These are phyloP conservation scores for Chrysanthemum seticuspe DNA, from an alignment of 129 eudicot genomes.

Conservation along the genomic window DNA sequence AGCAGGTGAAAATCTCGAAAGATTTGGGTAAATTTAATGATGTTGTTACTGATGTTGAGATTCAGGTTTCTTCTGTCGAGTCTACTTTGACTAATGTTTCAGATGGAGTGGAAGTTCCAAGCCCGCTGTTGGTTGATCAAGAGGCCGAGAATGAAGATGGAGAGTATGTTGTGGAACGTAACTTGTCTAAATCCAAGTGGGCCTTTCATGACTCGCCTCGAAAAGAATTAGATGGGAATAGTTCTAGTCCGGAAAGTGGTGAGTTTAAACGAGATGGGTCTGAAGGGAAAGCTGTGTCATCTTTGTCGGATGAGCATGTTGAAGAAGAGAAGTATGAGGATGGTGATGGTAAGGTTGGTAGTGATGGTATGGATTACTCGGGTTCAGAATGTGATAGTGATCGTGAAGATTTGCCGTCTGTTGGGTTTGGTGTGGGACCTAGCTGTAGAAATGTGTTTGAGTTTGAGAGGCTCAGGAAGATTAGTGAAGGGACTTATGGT, in stretches of 20 bases:
- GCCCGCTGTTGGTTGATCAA: constrained; percentile 3
- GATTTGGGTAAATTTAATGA: constrained; percentile 25
- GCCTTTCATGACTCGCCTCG: constrained; percentile 31
- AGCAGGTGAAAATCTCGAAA: constrained; percentile 39
- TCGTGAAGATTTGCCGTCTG: not conserved
- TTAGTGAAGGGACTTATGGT: constrained; percentile 83
- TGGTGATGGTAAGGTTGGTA: constrained; percentile 20
- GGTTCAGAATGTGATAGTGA: constrained; percentile 34
- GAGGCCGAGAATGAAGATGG: constrained; percentile 32
- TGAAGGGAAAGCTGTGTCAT: constrained; percentile 21
- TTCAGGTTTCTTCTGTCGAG: constrained; percentile 32
- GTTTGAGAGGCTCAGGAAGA: constrained; percentile 59
- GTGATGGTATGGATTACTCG: not conserved
- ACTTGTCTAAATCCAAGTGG: constrained; percentile 59
- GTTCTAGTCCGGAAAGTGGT: constrained; percentile 36
- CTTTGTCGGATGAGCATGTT: constrained; percentile 27
- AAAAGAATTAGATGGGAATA: not conserved
- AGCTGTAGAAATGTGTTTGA: constrained; percentile 65
- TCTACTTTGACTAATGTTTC: constrained; percentile 28
- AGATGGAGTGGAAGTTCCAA: constrained; percentile 14
- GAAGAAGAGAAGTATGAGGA: constrained; percentile 13
- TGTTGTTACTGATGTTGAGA: constrained; percentile 4
- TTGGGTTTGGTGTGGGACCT: constrained; percentile 42
- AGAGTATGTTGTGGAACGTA: constrained; percentile 25
- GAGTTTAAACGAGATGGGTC: constrained; percentile 37